phyloP scores from a whole-genome alignment of 1,284 basidiomycete genomes.

The Anthracocystis panici-leucophaei region DNA sequence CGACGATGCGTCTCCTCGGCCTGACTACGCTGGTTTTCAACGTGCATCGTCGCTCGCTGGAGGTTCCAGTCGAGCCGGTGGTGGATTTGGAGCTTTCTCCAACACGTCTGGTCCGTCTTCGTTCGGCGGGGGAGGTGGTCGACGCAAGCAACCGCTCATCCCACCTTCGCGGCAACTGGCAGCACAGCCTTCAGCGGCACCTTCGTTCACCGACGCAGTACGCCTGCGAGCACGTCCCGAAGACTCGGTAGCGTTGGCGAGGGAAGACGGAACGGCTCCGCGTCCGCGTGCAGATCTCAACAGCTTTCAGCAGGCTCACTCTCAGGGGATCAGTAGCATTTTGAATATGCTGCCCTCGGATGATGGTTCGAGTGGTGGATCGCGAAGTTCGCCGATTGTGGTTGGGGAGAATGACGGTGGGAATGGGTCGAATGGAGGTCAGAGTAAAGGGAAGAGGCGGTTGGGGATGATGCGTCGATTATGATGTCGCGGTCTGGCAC shows the following conservation, averaged over 20 bases:
- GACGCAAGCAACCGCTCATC: conserved; percentile 31
- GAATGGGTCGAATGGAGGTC: background rate
- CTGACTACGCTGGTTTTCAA: conserved; percentile 32
- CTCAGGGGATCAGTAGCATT: conserved; percentile 28
- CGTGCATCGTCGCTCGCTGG: conserved; percentile 35
- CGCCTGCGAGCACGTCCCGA: conserved; percentile 38
- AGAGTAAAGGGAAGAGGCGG: conserved; percentile 16
- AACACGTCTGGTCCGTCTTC: background rate
- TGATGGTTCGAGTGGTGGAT: conserved; percentile 9
- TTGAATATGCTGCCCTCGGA: conserved; percentile 27
- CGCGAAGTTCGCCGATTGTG: conserved; percentile 31
- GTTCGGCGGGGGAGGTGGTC: background rate
- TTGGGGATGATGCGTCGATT: conserved; percentile 39
- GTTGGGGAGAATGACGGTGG: conserved; percentile 5
- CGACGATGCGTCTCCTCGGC: conserved; percentile 23
- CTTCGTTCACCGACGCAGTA: conserved; percentile 43
- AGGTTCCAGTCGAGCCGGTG: conserved; percentile 1
- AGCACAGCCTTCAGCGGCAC: conserved; percentile 17
- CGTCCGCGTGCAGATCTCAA: conserved; percentile 44
- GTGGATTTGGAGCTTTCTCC: conserved; percentile 11
- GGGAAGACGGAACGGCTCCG: conserved; percentile 31
- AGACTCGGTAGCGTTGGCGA: conserved; percentile 33
- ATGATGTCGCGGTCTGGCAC: background rate
- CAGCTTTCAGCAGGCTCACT: conserved; percentile 52
- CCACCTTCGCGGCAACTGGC: conserved; percentile 32